Evolutionary conservation across 1,284 basidiomycete genomes (phyloP), one percentile per base, ranked within the genome.

Genomic region (Cutaneotrichosporon cyanovorans): DNA sequence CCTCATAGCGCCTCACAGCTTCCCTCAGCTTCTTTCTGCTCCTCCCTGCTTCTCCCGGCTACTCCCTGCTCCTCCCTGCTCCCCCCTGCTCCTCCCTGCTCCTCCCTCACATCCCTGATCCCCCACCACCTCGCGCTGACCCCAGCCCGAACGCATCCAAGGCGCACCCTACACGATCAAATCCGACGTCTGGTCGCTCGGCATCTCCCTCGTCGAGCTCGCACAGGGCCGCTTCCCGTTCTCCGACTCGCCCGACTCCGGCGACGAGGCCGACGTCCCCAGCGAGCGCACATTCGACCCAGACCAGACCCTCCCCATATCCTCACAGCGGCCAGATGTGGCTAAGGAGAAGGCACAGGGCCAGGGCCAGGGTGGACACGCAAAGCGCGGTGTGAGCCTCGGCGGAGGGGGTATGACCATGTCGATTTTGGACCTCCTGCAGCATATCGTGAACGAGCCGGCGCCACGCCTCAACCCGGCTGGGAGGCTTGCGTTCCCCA

Each of bases 381-480:
- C 81, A 61, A 84, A 81, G 59, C 48, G 46, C 5, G 89, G 90
- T 40, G 90, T 93, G 44, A 84, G 81, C 56, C 74, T 95, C 53
- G 87, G 89, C 63, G 64, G 60, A 6, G 90, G 89, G 32, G 86
- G 86, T 4, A 87, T 86, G 80, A 91, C 89, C 58, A 93, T 98
- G 88, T 88, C 85, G 57, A 98, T 98, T 63, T 77, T 98, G 38
- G 93, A 98, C 72, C 73, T 98, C 31, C 76, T 98, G 62, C 93
- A 98, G 63, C 90, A 96, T 63, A 97, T 98, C 61, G 95, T 98
- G 50, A 91, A 93, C 61, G 91, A 96, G 69, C 88, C 91, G 16
- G 88, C 91, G 23, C 91, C 91, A 23, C 75, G 80, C 58, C 71
- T 96, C 46, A 80, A 80, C 14, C 77, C 82, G 56, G 42, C 44